Base-by-base conservation (phyloP, 2,329 filamentous ascomycete genomes). In the Westerdykella sp. region DNA sequence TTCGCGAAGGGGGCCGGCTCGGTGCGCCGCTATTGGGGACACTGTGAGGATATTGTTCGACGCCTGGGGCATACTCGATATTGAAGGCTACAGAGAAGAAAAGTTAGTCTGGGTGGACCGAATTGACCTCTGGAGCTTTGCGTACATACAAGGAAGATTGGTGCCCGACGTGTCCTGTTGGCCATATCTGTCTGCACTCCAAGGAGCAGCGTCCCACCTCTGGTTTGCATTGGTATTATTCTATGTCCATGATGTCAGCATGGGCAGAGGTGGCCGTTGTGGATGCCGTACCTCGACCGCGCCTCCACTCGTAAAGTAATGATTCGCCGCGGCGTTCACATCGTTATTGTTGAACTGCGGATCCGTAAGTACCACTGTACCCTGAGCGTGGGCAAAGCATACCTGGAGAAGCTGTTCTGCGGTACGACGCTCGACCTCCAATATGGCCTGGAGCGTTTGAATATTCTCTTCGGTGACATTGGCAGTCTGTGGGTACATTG, bases 1-100 rank as follows among this genome's bases (percentile, higher is more conserved):
- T 58, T 43, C 62, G 49, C 30, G 64, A 67, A 25, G 62, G 61
- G 1, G 64, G 64, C 37, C 64, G 59, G 11, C 57, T 66, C 11
- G 64, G 64, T 5, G 63, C 62, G 48, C 52, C 59, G 53, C 62
- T 65, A 39, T 56, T 55, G 21, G 51, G 52, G 38, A 50, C 51
- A 45, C 60, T 65, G 48, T 60, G 56, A 31, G 57, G 52, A 43
- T 62, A 60, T 34, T 62, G 54, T 16, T 64, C 59, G 34, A 57
- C 46, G 32, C 56, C 58, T 48, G 50, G 48, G 5, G 54, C 58
- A 48, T 59, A 61, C 43, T 65, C 63, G 46, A 66, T 66, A 48
- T 53, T 57, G 48, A 67, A 65, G 23, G 60, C 62, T 66, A 42
- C 13, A 16, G n/a, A 30, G 4, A 23, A 25, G 31, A 35, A 32